Evolutionary conservation across 1,284 basidiomycete genomes (phyloP).

Genomic region (Apiotrichum domesticum): DNA sequence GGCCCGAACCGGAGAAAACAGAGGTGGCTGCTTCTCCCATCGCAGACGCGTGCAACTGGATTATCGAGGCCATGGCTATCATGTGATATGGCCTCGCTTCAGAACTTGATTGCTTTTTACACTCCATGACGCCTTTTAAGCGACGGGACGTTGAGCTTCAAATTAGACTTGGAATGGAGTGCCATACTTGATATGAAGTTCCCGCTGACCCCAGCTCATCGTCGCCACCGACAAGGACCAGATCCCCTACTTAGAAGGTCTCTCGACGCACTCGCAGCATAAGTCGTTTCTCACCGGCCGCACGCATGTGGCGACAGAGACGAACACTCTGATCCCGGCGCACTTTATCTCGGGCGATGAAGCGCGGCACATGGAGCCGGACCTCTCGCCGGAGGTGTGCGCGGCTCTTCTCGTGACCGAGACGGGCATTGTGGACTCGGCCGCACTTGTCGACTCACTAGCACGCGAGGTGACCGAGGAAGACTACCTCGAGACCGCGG

Average conservation of each 20-base stretch:
- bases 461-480: slow-evolving; percentile 62
- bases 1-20: too few species aligned
- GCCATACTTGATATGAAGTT: neutral
- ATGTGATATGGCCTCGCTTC: neutral
- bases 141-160: too few species aligned
- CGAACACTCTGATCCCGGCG: slow-evolving; percentile 55
- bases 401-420: slow-evolving; percentile 74
- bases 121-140: too few species aligned
- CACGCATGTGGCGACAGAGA: neutral
- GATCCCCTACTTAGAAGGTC: slow-evolving; percentile 60
- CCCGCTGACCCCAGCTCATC: slow-evolving; percentile 53
- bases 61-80: neutral
- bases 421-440: slow-evolving; percentile 89
- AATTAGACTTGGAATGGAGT: too few species aligned
- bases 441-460: slow-evolving; percentile 69
- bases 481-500: slow-evolving; percentile 22
- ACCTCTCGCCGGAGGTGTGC: slow-evolving; percentile 63
- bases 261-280: slow-evolving; percentile 59
- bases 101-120: too few species aligned
- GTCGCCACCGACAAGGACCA: slow-evolving; percentile 64
- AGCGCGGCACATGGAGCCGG: slow-evolving; percentile 72
- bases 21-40: too few species aligned
- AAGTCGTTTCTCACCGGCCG: slow-evolving; percentile 25
- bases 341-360: slow-evolving; percentile 65
- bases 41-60: too few species aligned